A percentile compares a stretch with the other conserved stretches of the same genome.
Evolutionary conservation across 2,329 filamentous ascomycete species (phyloP).

Genomic region (Nigrospora osmanthi): DNA sequence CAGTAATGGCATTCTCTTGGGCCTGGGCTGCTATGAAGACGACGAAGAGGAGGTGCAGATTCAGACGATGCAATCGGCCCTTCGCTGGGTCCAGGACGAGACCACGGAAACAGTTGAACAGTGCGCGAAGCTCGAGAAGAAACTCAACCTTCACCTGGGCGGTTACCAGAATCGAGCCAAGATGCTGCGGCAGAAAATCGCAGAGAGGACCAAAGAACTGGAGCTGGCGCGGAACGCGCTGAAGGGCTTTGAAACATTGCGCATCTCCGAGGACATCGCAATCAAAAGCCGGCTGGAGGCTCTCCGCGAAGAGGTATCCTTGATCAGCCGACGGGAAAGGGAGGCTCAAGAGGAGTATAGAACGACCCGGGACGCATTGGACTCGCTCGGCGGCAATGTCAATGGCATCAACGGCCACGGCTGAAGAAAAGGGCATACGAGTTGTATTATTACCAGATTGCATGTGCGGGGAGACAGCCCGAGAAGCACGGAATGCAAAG

Average conservation of each 20-base stretch:
- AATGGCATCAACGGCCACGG: conserved; percentile 27
- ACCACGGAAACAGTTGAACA: conserved; percentile 69
- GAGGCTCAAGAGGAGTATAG: conserved; percentile 87
- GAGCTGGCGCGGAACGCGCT: conserved; percentile 66
- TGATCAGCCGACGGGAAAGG: conserved; percentile 72
- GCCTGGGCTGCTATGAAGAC: conserved; percentile 71
- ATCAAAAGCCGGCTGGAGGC: conserved; percentile 64
- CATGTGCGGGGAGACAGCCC: too few species aligned
- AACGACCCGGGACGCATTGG: conserved; percentile 68
- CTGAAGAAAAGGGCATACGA: conserved; percentile 11
- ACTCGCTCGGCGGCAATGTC: conserved; percentile 37
- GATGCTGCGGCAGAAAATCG: conserved; percentile 70
- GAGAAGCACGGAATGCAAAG: too few species aligned
- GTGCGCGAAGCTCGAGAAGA: conserved; percentile 88
- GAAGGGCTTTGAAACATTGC: conserved; percentile 65
- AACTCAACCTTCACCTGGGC: conserved; percentile 76
- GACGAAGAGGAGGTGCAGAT: conserved; percentile 65
- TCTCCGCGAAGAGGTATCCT: conserved; percentile 75
- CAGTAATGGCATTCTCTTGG: conserved; percentile 57
- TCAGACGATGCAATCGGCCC: conserved; percentile 58
- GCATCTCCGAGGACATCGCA: conserved; percentile 72
- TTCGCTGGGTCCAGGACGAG: conserved; percentile 69
- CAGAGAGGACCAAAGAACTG: conserved; percentile 65
- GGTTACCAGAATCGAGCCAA: conserved; percentile 86
- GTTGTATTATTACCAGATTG: too few species aligned